Base-by-base conservation (phyloP, 2,329 filamentous ascomycete species). In the Paradendryphiella salina region DNA sequence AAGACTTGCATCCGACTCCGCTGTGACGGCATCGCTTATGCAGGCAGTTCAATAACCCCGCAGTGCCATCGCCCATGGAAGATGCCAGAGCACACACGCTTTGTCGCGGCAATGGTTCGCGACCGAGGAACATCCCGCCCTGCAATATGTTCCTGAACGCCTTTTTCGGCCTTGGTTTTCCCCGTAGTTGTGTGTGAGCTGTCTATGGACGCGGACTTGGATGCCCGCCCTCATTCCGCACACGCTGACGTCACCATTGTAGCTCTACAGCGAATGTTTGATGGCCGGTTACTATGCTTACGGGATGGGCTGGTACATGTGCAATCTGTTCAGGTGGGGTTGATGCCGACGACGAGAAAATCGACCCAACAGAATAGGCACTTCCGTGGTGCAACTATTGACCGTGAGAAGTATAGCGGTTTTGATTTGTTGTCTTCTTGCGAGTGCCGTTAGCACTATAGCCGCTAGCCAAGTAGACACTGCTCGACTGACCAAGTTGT, bases 401-500 rank as follows among this genome's bases (percentile, higher is more conserved):
- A 60, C 52, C 63, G 62, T 67, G 60, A 61, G 46, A 32, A 46
- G 14, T 47, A 47, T 37, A 29, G 17, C 45, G 34, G 31, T 33
- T 50, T 55, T 69, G 60, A 71, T 71, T 69, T 67, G 68, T 49
- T 56, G 48, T 43, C 46, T 32, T 33, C 33, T 43, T 50, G 26
- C 40, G 20, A 46, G 34, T 50, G 31, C 32, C 43, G 50, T 42
- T 45, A 52, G 35, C 45, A 52, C 46, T 33, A 41, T 35, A 42
- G 31, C 45, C 51, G 45, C 56, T 65, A 63, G 56, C 43, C 44
- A 40, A 46, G 34, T 40, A 37, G 48, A 59, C 47, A 60, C 59
- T 62, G 47, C 50, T 52, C 50, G 18, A 50, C 44, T 54, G 53
- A 57, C 56, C 56, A 50, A 50, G 56, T 47, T 40, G 35, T 43